Evolutionary conservation across 768 basidiomycete genomes (phyloP), one percentile per base, ranked within the genome.

Genomic region (Boletus barrowsii): DNA sequence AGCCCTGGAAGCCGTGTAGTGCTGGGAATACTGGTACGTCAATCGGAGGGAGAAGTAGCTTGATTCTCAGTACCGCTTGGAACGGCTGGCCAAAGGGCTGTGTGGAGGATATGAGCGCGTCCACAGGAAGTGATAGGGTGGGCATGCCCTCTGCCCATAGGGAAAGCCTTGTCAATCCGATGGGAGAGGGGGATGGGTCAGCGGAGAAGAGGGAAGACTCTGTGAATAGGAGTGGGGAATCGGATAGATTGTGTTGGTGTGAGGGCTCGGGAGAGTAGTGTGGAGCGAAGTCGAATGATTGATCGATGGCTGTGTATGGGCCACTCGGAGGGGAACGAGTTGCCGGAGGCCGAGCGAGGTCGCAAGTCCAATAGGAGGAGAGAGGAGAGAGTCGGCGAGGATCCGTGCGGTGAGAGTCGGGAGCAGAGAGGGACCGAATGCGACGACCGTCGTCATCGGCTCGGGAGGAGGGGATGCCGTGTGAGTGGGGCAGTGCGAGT

Each of bases 91-190:
- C 55, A 22, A 76, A 70, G 44, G 77, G 68, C 52, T 74, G 66
- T 50, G 75, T 56, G 20, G 77, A 70, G 43, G 77, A 73, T 43
- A 73, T 58, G 43, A 85, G 69, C 20, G 77, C 73, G 65, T 85
- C 85, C 52, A 87, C 73, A 56, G 83, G 80, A 66, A 88, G 74
- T 30, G 75, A 71, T 51, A 83, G 77, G 17, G 83, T 76, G n/a
- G 77, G 71, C 83, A 88, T 86, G 54, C 87, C 86, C 60, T 87
- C 84, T 22, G 87, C 83, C 64, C 77, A 78, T 17, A 90, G 74
- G 39, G 75, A 78, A 52, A 88, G 66, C 43, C 39, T 44, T 14
- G 70, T 69, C 42, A 77, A 54, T 39, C 73, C 76, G 50, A 62
- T 53, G 26, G 67, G 68, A 56, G 56, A 69, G 68, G 66, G 75